Conservation (phyloP, 331 rosid species). For the Telfairia occidentalis region DNA sequence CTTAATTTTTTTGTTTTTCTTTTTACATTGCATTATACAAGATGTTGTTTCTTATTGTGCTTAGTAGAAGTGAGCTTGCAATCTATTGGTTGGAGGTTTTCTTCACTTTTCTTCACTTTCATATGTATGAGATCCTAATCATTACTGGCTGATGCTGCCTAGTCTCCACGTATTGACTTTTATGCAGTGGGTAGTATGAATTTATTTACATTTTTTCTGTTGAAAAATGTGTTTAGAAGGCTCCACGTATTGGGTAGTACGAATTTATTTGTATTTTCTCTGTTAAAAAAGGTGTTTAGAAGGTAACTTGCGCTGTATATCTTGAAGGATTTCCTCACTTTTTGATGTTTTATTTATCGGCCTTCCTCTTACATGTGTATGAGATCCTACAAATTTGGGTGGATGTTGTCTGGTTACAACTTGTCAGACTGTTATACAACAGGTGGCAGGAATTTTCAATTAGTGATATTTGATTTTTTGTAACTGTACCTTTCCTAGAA, state of each 20-base stretch:
- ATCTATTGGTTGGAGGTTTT: not conserved
- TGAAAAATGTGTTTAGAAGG: not conserved
- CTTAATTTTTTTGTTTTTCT: not conserved
- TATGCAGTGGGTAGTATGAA: not conserved
- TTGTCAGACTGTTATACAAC: not conserved
- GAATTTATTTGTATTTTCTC: not conserved
- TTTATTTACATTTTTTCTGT: not conserved
- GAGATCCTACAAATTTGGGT: not conserved
- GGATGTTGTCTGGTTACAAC: not conserved
- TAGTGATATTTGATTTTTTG: not conserved
- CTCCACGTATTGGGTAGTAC: not conserved
- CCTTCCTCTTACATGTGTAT: not conserved
- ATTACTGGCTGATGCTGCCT: not conserved
- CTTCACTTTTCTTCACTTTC: not conserved
- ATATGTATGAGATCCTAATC: not conserved
- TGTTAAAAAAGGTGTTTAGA: not conserved
- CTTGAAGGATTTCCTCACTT: not conserved
- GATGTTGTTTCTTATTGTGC: not conserved
- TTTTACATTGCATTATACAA: not conserved
- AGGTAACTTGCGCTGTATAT: not conserved
- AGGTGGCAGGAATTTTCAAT: not conserved
- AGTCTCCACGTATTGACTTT: not conserved
- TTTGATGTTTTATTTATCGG: not conserved
- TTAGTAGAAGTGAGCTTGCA: not conserved
- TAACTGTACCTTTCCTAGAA: not conserved